Percentiles rank a stretch among this genome's conserved stretches.
Evolutionary conservation across 1,284 basidiomycete species (phyloP).

Genomic region (Phlebopus sp.): DNA sequence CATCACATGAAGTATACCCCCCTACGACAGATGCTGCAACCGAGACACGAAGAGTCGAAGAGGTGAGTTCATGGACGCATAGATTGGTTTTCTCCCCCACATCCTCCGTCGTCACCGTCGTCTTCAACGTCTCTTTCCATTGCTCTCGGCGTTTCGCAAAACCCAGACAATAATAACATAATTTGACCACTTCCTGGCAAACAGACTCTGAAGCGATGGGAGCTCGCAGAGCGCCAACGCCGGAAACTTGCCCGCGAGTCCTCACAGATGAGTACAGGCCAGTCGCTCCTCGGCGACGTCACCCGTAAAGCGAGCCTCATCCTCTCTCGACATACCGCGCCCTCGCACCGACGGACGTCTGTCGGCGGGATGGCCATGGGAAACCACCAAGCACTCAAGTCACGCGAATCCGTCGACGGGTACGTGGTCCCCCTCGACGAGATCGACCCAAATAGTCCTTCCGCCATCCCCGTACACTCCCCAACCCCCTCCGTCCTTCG

Average conservation of each 20-base stretch:
- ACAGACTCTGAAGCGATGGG: conserved; percentile 73
- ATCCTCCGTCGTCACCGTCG: background rate
- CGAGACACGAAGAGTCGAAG: conserved; percentile 65
- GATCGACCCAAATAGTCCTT: conserved; percentile 39
- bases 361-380: conserved; percentile 26
- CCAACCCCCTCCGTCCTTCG: conserved; percentile 35
- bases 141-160: background rate
- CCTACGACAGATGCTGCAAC: conserved; percentile 60
- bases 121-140: background rate
- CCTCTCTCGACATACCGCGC: conserved; percentile 20
- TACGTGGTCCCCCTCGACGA: conserved; percentile 48
- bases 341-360: conserved; percentile 32
- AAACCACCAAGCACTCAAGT: conserved; percentile 43
- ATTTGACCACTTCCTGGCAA: background rate
- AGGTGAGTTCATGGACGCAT: conserved; percentile 45
- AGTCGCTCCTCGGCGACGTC: conserved; percentile 54
- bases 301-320: conserved; percentile 55
- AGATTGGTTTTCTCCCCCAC: background rate
- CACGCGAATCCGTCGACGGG: conserved; percentile 46
- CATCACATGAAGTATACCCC: conserved; percentile 48
- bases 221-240: conserved; percentile 65
- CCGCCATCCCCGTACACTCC: conserved; percentile 34
- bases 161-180: background rate
- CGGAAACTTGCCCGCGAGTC: conserved; percentile 64
- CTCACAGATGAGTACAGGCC: conserved; percentile 21